Evolutionary conservation across 305 asterid species (phyloP), one percentile per base, ranked within the genome.

Genomic region (Rubia occidens): DNA sequence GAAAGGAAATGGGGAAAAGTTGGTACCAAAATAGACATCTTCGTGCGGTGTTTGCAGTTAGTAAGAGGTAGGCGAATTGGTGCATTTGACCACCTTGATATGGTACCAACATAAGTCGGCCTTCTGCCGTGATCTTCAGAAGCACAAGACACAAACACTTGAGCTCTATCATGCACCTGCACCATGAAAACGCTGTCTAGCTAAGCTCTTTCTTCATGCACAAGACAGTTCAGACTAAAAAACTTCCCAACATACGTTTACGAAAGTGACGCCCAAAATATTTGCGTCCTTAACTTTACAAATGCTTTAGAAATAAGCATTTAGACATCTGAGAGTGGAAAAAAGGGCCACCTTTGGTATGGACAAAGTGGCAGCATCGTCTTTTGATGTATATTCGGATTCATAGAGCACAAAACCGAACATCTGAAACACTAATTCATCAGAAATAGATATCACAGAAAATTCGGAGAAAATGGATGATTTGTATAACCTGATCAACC

Each of bases 141-240:
- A 68, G 82, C 68, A 75, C 98, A 93, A 21, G 97, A 90, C 60
- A 89, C 67, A 71, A 90, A 88, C 64, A 93, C 91, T 75, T 90
- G 98, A 67, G 96, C 98, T 86, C 97, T 86, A 78, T 93, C 98
- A 72, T 87, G 97, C 78, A 93, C 96, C 98, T 93, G 87, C 72
- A 85, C 72, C 13, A 53, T n/a, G 47, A 68, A 15, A 42, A 26
- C 24, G 11, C 37, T 29, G 20, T 18, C 60, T 8, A 44, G 45
- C 42, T 24, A 15, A 40, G 37, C 44, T 5, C 9, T 42, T 17
- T 29, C 2, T 11, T 20, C 9, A 69, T 59, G 56, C 35, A 39
- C 39, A 35, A 35, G 6, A 35, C 39, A 35, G 0, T 35, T 35
- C 39, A 35, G 39, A 3, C 39, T 3, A 35, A 35, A 35, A 35